Conservation (phyloP, 108 stramenopile species). For the Licmophora abbreviata region DNA sequence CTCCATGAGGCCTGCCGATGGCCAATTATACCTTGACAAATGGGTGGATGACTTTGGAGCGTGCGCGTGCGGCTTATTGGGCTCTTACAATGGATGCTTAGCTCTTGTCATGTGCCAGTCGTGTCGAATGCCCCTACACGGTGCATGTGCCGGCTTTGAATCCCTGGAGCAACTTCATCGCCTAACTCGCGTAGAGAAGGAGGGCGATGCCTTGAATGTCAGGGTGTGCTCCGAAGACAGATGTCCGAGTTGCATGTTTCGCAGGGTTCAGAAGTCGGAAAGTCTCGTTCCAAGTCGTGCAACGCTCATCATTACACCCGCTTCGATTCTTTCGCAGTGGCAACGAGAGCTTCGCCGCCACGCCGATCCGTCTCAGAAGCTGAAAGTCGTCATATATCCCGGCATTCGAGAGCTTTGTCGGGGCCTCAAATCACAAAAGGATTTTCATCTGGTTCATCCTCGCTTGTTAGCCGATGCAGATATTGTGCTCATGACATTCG, state of each 20-base stretch:
- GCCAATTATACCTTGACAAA: conserved; percentile 1
- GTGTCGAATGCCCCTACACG: conserved; percentile 34
- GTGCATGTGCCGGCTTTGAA: conserved; percentile 20
- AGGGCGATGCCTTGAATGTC: neutral
- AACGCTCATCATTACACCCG: conserved; percentile 64
- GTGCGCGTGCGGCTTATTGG: conserved; percentile 30
- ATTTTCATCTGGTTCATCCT: conserved; percentile 41
- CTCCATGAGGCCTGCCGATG: neutral
- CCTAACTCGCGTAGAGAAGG: neutral
- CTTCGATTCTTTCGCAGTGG: conserved; percentile 65
- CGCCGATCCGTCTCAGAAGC: conserved; percentile 9
- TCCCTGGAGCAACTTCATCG: neutral
- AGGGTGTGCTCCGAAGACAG: conserved; percentile 7
- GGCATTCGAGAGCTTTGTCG: conserved; percentile 23
- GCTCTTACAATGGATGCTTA: conserved; percentile 8
- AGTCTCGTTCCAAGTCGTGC: conserved; percentile 37
- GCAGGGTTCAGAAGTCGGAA: conserved; percentile 1
- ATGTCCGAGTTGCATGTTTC: conserved; percentile 37
- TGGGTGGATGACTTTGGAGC: conserved; percentile 10
- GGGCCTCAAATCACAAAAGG: neutral
- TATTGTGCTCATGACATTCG: conserved; percentile 54
- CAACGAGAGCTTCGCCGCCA: conserved; percentile 51
- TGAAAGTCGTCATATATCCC: conserved; percentile 51
- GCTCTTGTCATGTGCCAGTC: conserved; percentile 17
- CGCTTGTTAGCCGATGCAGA: conserved; percentile 50